Base-by-base conservation (phyloP, 345 rosid genomes). In the Eucalyptus cloeziana region DNA sequence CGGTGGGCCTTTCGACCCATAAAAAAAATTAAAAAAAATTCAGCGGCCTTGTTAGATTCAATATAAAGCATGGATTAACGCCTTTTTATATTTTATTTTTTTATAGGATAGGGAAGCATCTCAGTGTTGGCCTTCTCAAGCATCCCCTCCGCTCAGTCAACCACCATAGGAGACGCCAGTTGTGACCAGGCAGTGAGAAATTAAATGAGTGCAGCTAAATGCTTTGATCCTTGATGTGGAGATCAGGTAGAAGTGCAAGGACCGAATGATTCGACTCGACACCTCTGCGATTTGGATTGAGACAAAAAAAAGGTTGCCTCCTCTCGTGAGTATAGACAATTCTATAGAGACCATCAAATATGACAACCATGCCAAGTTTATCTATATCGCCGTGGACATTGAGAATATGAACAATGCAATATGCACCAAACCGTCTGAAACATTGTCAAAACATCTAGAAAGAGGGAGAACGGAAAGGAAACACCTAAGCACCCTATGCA, bases 401-500 rank as follows among this genome's bases (percentile, higher is more conserved):
- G 69, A 62, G 25, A 69, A 2, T 33, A 69, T 69, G 24, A 69
- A 69, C 10, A 67, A n/a, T 44, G 45, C 4, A 43, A 0, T 22
- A 24, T 14, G 7, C 52, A 45, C 52, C 25, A 24, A n/a, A 25
- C 44, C 44, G 13, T 33, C 13, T 19, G 4, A 8, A 33, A 69
- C 21, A 14, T 64, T 14, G 21, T 64, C 76, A 14, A 4, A 67
- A 67, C 76, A 67, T 69, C 44, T 69, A 69, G 80, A 69, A 31
- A 69, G 24, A 15, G 31, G 49, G 16, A 87, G 43, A 87, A 14
- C 3, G 27, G 31, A n/a, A 79, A 24, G 49, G 13, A 52, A 31
- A 47, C 7, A 11, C 8, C 24, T 2, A 47, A 33, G 81, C 44
- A 49, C 88, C 52, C 91, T 94, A 96, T 50, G 95, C 97, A 49